A percentile compares a stretch with the other conserved stretches of the same genome.
Conservation (phyloP, 192 early-diverging fungal species). For the Phycomyces nitens region DNA sequence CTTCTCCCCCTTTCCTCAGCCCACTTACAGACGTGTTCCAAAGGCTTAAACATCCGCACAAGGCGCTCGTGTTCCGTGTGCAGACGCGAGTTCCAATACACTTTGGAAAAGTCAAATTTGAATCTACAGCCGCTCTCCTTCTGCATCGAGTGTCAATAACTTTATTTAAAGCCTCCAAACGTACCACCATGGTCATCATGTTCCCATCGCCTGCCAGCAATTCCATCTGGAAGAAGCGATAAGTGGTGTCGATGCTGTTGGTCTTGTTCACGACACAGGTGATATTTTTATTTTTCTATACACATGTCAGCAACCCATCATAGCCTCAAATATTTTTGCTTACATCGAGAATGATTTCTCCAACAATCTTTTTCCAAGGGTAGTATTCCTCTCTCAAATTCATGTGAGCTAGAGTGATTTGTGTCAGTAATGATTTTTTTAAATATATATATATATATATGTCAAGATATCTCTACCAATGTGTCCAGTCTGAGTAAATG, state of each 20-base stretch:
- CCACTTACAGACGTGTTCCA: conserved; percentile 66
- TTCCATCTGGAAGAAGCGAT: conserved; percentile 97
- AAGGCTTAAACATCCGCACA: conserved; percentile 67
- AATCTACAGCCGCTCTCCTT: conserved; percentile 90
- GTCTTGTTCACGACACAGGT: conserved; percentile 96
- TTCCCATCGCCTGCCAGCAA: conserved; percentile 86
- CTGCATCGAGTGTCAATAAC: conserved; percentile 34
- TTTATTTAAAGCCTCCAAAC: not conserved
- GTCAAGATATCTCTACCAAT: conserved; percentile 64
- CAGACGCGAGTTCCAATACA: conserved; percentile 99
- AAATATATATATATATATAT: no score
- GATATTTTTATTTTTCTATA: conserved; percentile 82
- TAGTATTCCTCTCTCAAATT: conserved; percentile 88
- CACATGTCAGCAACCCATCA: not conserved
- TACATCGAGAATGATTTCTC: conserved; percentile 92
- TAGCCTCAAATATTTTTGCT: conserved; percentile 13
- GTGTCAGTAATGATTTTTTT: no score
- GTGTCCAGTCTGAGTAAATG: conserved; percentile 86
- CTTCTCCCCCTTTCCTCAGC: not conserved
- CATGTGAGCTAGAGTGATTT: conserved; percentile 85
- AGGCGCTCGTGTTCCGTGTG: conserved; percentile 92
- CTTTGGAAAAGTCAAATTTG: conserved; percentile 91
- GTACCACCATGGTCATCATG: conserved; percentile 82
- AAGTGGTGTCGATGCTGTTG: conserved; percentile 91
- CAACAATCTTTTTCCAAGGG: conserved; percentile 90